Evolutionary conservation across 1,284 basidiomycete species (phyloP), one percentile per base, ranked within the genome.

Genomic region (Sanghuangporus weigelae): DNA sequence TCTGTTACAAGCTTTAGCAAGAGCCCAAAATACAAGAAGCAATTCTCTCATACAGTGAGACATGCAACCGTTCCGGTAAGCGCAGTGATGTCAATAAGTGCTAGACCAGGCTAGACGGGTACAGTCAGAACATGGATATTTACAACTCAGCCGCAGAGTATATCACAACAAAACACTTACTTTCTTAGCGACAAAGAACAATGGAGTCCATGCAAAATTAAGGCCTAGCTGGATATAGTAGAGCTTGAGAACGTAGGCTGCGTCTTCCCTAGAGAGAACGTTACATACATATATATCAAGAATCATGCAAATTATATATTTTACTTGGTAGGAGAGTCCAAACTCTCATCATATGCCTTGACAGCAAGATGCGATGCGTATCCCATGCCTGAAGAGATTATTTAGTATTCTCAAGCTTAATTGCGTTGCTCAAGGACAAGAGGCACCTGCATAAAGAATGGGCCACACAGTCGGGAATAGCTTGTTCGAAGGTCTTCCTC

Each of bases 141-240:
- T n/a, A 16, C 21, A 12, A 46, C 51, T 8, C 57, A n/a, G 14
- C 56, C 40, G 42, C 26, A 63, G 3, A 48, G 4, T 42, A 39
- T 42, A 40, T 21, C 21, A 23, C 7, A 6, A n/a, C n/a, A 38
- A 19, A 26, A 12, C 2, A 8, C 74, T 38, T 64, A 78, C 84
- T 74, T 77, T 72, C 67, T 80, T 81, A 44, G 77, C 71, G 14
- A 81, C 82, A 68, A 92, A 92, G 79, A 90, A 91, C 44, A 92
- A 73, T 4, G 90, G 87, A 21, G 83, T 84, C 90, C 90, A 93
- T 35, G 81, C 67, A 60, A 84, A 75, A 76, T 92, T 92, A 51
- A 92, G 73, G 0, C 76, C 85, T 44, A 92, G 77, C 71, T 92
- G 89, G 5, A 77, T 78, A 74, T 87, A 93, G 77, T 93, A 92